Evolutionary conservation across 305 asterid genomes (phyloP), one percentile per base, ranked within the genome.

Genomic region (Rubia peregrina): DNA sequence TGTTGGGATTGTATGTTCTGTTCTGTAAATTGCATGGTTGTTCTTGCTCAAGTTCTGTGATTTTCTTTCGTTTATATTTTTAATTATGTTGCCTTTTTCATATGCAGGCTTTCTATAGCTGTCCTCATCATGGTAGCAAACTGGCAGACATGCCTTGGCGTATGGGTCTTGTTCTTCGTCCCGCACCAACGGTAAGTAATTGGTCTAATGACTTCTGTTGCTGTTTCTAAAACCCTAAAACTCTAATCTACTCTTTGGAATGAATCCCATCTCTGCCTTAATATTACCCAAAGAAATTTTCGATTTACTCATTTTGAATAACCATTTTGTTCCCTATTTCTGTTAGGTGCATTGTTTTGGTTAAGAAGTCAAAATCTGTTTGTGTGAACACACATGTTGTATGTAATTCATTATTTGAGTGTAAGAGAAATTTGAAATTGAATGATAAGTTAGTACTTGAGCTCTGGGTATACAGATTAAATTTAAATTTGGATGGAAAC

Each of bases 101-200:
- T 76, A 72, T 81, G 77, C 84, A 94, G 99, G 88, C 91, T 74
- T 94, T 94, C 87, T 94, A 94, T 73, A 91, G 99, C 76, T 91
- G 99, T 78, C 99, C 99, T 3, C 99, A 94, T 81, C 88, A 91
- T 80, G 99, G 99, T 71, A 94, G 99, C 88, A 94, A 90, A 87
- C 98, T 94, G 57, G 99, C 98, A 0, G 98, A 95, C 80, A 84
- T 90, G 95, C 98, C 99, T 70, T 95, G 99, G 96, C 87, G 87
- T 56, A 91, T 95, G 95, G 99, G 98, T 78, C 85, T 91, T 80
- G 99, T 91, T 66, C 85, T 95, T 74, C 97, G 98, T 72, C 99
- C 99, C 82, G 98, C 99, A 70, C 99, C 99, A 55, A 80, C 90
- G 22, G 99, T 91, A 40, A 87, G 97, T 91, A 61, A 68, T 70